These are phyloP conservation scores for Torulaspora maleeae DNA, from an alignment of 805 yeast genomes.

Conservation along the genomic window DNA sequence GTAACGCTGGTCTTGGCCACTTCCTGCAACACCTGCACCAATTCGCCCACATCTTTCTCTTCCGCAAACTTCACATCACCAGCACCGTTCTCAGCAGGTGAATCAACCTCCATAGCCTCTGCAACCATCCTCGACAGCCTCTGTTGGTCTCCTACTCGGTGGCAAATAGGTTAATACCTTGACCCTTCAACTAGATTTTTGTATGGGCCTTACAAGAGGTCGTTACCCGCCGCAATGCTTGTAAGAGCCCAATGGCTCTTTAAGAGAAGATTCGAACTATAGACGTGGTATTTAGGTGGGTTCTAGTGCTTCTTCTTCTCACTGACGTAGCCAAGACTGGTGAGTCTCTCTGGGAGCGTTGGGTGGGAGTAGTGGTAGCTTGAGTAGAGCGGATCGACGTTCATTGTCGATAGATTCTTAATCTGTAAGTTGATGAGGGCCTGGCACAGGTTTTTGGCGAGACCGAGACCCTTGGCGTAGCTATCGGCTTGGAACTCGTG, in stretches of 20 bases:
- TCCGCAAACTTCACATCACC: conserved; percentile 32
- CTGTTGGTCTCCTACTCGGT: conserved; percentile 7
- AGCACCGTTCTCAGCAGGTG: conserved; percentile 22
- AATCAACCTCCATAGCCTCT: conserved; percentile 29
- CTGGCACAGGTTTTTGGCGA: conserved; percentile 58
- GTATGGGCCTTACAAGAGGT: background rate
- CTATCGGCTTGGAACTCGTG: conserved; percentile 93
- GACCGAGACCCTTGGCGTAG: conserved; percentile 73
- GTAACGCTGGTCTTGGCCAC: conserved; percentile 56
- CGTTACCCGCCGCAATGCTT: conserved; percentile 3
- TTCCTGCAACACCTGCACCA: conserved; percentile 34
- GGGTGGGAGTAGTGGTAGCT: conserved; percentile 92
- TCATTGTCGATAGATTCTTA: conserved; percentile 79
- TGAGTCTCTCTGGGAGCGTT: conserved; percentile 79
- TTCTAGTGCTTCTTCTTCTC: conserved; percentile 25
- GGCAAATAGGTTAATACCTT: conserved; percentile 11
- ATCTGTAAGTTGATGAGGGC: conserved; percentile 73
- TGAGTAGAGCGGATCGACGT: conserved; percentile 85
- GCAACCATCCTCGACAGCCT: conserved; percentile 13
- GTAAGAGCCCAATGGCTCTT: background rate
- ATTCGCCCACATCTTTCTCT: conserved; percentile 32
- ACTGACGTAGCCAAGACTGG: conserved; percentile 53
- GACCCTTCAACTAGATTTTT: conserved; percentile 3
- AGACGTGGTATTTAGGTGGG: background rate
- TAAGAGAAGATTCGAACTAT: background rate